phyloP scores from a whole-genome alignment of 2,329 filamentous ascomycete genomes.

The Xylaria sp. region DNA sequence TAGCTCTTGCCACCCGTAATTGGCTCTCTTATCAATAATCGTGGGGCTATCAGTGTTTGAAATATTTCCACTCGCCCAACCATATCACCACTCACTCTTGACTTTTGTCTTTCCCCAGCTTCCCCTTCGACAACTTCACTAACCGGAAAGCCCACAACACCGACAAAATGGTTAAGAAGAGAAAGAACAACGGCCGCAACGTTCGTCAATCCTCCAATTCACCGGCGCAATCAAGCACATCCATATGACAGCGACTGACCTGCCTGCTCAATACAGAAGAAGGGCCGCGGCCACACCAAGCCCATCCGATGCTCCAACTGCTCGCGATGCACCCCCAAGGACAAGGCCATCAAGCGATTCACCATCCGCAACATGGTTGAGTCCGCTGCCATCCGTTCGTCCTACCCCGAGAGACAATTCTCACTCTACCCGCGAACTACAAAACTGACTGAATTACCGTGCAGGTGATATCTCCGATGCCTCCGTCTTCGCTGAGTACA shows the following conservation, averaged over 20 bases:
- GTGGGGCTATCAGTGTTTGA: conserved; percentile 35
- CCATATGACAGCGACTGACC: conserved; percentile 41
- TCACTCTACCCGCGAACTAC: conserved; percentile 23
- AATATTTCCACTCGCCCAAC: conserved; percentile 33
- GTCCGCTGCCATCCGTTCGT: conserved; percentile 99
- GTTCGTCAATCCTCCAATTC: conserved; percentile 55
- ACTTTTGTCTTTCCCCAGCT: conserved; percentile 30
- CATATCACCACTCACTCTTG: conserved; percentile 18
- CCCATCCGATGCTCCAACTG: conserved; percentile 86
- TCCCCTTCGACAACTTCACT: conserved; percentile 34
- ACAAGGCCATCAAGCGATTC: conserved; percentile 99
- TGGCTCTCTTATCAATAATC: conserved; percentile 24
- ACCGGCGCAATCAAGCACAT: background rate
- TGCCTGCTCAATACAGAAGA: conserved; percentile 53
- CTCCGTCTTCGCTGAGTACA: conserved; percentile 99
- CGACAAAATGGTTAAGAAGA: conserved; percentile 78
- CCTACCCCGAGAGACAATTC: conserved; percentile 11
- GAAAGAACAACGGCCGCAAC: conserved; percentile 66
- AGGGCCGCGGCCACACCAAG: conserved; percentile 99
- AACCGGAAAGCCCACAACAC: conserved; percentile 50
- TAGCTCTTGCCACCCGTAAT: conserved; percentile 20
- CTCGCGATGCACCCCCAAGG: conserved; percentile 93
- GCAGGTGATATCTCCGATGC: conserved; percentile 99
- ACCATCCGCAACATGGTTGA: conserved; percentile 99
- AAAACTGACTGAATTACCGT: conserved; percentile 26